Evolutionary conservation across 805 yeast genomes (phyloP).

Genomic region (Starmerella floris): DNA sequence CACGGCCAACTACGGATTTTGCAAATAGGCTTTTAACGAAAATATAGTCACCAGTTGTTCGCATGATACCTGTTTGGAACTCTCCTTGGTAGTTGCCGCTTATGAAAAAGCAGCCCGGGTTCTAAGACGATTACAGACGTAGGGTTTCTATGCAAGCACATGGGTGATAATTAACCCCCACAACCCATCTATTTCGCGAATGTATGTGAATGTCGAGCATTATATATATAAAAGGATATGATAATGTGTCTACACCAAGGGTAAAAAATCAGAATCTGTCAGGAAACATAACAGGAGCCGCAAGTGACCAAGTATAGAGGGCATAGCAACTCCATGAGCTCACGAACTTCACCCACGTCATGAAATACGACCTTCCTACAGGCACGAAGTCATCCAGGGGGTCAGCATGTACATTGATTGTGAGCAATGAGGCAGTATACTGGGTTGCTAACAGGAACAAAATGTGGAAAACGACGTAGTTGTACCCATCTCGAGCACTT

Average conservation of each 20-base stretch:
- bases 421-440: slow-evolving; percentile 84
- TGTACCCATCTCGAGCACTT: slow-evolving; percentile 18
- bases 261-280: slow-evolving; percentile 70
- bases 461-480: slow-evolving; percentile 53
- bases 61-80: too few relatives aligned
- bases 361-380: slow-evolving; percentile 91
- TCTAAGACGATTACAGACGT: too few relatives aligned
- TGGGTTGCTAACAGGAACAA: slow-evolving; percentile 92
- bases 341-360: slow-evolving; percentile 84
- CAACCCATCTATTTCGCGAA: too few relatives aligned
- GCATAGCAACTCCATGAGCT: slow-evolving; percentile 85
- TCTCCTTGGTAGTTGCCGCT: too few relatives aligned
- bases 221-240: too few relatives aligned
- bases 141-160: too few relatives aligned
- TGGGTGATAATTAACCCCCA: too few relatives aligned
- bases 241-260: too few relatives aligned
- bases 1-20: slow-evolving; percentile 54
- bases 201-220: too few relatives aligned
- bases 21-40: slow-evolving; percentile 45
- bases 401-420: slow-evolving; percentile 78
- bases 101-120: too few relatives aligned
- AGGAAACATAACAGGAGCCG: slow-evolving; percentile 84
- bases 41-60: slow-evolving; percentile 29
- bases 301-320: slow-evolving; percentile 77
- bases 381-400: slow-evolving; percentile 84